Base-by-base conservation (phyloP, 768 basidiomycete genomes). In the Suillus discolor region DNA sequence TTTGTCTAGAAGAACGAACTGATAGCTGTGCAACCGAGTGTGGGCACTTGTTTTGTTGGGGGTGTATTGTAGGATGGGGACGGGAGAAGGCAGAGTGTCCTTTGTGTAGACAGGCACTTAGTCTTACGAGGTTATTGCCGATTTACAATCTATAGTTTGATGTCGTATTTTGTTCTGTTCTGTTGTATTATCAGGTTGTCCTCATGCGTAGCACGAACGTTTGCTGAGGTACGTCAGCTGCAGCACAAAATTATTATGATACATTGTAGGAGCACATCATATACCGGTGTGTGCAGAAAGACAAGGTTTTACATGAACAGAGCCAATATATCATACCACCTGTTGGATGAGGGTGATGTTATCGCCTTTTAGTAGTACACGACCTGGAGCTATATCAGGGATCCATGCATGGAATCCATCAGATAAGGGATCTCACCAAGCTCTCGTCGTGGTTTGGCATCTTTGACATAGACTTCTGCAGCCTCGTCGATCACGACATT, bases 321-420 rank as follows among this genome's bases (percentile, higher is more conserved):
- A 47, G 44, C 18, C 25, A 41, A 9, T 25, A 53, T 38, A 54
- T 78, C 68, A 80, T 73, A 73, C 75, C 36, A 81, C 69, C 79
- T 90, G 92, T 75, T 97, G 94, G 75, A 98, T 97, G 62, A 96
- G 87, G n/a, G 97, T 98, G 74, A 99, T 98, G 76, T 96, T 97
- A 76, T 99, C 97, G 66, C 97, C 97, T 79, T 99, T 99, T 69
- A 99, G 83, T 70, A 99, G 83, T 77, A 98, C 94, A 65, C 97
- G 93, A 23, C 97, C 97, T 98, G 71, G 13, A 28, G 41, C 34
- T 28, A 25, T 13, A 4, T 57, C 61, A 65, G 55, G 61, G 0
- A 63, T 23, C 64, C 51, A 42, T 66, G 31, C 61, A 70, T 38
- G 34, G 4, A 31, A 64, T 64, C 38, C 16, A 28, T 20, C 62